phyloP scores from a whole-genome alignment of 2,329 filamentous ascomycete species.

The Nemania abortiva region DNA sequence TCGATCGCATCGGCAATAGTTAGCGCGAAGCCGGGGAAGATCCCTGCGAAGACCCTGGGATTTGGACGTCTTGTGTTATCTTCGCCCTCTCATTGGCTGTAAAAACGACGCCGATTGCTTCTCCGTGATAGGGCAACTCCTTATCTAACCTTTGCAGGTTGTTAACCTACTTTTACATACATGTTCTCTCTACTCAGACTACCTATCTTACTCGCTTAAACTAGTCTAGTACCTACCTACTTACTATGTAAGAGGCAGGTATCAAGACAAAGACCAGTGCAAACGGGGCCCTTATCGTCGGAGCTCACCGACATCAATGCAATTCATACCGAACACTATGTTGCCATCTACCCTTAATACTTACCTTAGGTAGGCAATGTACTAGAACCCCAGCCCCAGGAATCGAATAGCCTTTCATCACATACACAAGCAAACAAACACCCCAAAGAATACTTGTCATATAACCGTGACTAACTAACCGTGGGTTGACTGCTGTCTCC shows the following conservation, averaged over 20 bases:
- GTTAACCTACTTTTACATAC: background rate
- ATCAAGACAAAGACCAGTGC: no score
- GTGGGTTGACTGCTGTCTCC: no score
- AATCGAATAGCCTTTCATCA: background rate
- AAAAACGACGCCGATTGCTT: background rate
- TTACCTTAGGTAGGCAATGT: background rate
- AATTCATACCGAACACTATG: background rate
- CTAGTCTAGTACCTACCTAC: background rate
- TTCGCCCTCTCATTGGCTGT: slow-evolving; percentile 24
- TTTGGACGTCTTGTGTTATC: slow-evolving; percentile 28
- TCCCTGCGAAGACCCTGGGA: slow-evolving; percentile 29
- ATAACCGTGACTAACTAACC: background rate
- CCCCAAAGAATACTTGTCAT: background rate
- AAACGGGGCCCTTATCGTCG: slow-evolving; percentile 16
- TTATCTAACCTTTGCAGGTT: slow-evolving; percentile 2
- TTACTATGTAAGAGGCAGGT: background rate
- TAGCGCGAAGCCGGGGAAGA: slow-evolving; percentile 30
- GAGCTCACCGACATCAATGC: slow-evolving; percentile 29
- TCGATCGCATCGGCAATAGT: slow-evolving; percentile 27
- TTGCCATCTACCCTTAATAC: background rate
- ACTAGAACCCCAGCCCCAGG: background rate
- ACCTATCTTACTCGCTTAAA: no score
- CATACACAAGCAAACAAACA: background rate
- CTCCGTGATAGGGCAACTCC: no score
- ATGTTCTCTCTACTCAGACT: no score